Evolutionary conservation across 2,329 filamentous ascomycete genomes (phyloP).

Genomic region (Apiospora hydei): DNA sequence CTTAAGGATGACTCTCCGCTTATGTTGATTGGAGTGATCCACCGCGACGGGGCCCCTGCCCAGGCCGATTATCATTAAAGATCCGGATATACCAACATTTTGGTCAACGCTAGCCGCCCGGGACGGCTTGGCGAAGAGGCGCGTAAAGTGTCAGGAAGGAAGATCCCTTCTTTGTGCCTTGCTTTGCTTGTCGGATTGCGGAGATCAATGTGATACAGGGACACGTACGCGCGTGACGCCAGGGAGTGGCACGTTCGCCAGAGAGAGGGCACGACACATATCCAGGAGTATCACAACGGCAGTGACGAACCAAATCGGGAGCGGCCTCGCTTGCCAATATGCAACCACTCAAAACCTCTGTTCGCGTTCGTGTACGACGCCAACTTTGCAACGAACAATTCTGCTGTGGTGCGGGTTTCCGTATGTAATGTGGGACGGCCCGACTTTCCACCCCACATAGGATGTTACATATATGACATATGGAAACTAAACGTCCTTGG

Average conservation of each 20-base stretch:
- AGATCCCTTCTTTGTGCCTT: background rate
- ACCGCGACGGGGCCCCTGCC: background rate
- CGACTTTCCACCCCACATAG: background rate
- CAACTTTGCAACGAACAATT: background rate
- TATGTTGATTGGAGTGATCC: background rate
- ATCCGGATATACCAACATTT: background rate
- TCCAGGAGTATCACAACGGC: too few species aligned
- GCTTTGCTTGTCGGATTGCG: background rate
- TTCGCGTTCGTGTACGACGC: background rate
- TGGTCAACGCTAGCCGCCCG: background rate
- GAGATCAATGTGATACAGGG: background rate
- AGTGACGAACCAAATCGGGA: background rate
- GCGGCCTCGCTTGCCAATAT: background rate
- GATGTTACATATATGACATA: background rate
- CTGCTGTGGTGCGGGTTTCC: background rate
- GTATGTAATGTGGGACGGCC: slow-evolving; percentile 2
- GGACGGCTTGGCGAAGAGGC: background rate
- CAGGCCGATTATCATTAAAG: background rate
- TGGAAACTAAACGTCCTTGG: background rate
- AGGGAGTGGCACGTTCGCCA: background rate
- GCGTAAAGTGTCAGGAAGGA: background rate
- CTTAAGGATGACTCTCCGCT: background rate
- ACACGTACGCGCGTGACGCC: background rate
- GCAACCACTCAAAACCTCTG: background rate
- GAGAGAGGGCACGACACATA: background rate